Conservation (phyloP, 805 yeast species). For the Barnettozyma botsteinii region DNA sequence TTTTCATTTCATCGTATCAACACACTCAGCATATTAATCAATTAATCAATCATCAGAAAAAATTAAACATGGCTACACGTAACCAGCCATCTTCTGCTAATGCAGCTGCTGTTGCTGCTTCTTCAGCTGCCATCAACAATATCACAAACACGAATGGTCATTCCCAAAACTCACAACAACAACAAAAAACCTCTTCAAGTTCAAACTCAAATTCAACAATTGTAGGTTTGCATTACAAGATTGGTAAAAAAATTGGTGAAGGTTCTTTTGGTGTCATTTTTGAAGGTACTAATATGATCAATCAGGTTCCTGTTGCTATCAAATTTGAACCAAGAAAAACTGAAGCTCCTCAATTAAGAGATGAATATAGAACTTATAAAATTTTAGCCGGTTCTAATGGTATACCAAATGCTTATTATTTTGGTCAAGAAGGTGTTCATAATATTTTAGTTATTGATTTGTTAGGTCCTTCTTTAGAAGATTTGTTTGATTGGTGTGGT, state of each 20-base stretch:
- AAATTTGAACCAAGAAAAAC: slow-evolving; percentile 77
- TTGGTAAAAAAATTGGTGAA: slow-evolving; percentile 82
- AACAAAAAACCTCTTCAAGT: slow-evolving; percentile 5
- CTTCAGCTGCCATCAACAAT: slow-evolving; percentile 25
- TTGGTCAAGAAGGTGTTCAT: slow-evolving; percentile 82
- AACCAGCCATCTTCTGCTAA: slow-evolving; percentile 11
- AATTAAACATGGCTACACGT: slow-evolving; percentile 8
- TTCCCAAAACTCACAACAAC: slow-evolving; percentile 4
- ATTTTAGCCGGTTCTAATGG: slow-evolving; percentile 64
- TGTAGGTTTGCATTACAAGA: slow-evolving; percentile 59
- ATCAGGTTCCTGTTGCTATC: slow-evolving; percentile 61
- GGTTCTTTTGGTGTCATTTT: slow-evolving; percentile 84
- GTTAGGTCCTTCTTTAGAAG: slow-evolving; percentile 77
- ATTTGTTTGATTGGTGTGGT: slow-evolving; percentile 85
- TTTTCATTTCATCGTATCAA: slow-evolving; percentile 3
- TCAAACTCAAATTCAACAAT: slow-evolving; percentile 25
- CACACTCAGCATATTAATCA: no score
- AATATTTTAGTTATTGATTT: slow-evolving; percentile 72
- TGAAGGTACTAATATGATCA: slow-evolving; percentile 70
- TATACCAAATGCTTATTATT: slow-evolving; percentile 78
- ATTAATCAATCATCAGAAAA: not conserved
- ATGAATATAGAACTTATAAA: slow-evolving; percentile 74
- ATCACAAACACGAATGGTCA: slow-evolving; percentile 19
- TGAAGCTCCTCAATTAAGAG: slow-evolving; percentile 80
- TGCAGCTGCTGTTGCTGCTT: slow-evolving; percentile 27